Conservation (phyloP, 2,329 filamentous ascomycete species). For the Cladosporium velox region DNA sequence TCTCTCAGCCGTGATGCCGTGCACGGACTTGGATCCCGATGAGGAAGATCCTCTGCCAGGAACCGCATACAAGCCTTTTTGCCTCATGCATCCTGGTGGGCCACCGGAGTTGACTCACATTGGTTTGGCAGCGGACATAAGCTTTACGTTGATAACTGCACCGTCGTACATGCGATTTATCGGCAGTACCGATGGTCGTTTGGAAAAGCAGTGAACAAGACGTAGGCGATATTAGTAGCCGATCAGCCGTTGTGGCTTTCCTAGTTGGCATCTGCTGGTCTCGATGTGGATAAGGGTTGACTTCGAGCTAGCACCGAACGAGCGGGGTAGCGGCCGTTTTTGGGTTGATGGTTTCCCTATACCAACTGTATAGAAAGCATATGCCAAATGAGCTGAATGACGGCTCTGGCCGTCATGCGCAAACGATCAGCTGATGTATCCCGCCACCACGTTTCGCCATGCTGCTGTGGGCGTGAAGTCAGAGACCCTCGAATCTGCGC, state of each 20-base stretch:
- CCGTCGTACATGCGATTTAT: not conserved
- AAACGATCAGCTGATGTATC: not conserved
- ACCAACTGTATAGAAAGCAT: not conserved
- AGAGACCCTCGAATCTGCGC: not conserved
- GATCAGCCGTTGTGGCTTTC: conserved; percentile 2
- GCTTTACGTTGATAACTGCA: not conserved
- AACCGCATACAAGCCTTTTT: conserved; percentile 8
- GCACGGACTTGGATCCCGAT: conserved; percentile 7
- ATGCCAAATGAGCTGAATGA: not conserved
- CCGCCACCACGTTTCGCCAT: not conserved
- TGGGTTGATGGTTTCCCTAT: not conserved
- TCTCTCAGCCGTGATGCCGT: not conserved
- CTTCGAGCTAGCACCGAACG: conserved; percentile 9
- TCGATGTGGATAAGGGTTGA: not conserved
- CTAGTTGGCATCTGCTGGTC: not conserved
- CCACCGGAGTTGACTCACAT: not conserved
- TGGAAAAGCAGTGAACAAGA: not conserved
- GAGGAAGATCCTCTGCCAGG: conserved; percentile 4
- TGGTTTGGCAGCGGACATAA: not conserved
- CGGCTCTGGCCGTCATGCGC: not conserved
- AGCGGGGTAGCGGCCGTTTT: conserved; percentile 4
- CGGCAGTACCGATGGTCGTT: not conserved
- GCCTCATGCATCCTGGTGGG: not conserved
- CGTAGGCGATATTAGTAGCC: not conserved
- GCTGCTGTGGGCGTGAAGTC: not conserved